Percentiles rank a stretch among this genome's conserved stretches.
Conservation (phyloP, 2,329 filamentous ascomycete species). For the Ophiocordyceps unilateralis region DNA sequence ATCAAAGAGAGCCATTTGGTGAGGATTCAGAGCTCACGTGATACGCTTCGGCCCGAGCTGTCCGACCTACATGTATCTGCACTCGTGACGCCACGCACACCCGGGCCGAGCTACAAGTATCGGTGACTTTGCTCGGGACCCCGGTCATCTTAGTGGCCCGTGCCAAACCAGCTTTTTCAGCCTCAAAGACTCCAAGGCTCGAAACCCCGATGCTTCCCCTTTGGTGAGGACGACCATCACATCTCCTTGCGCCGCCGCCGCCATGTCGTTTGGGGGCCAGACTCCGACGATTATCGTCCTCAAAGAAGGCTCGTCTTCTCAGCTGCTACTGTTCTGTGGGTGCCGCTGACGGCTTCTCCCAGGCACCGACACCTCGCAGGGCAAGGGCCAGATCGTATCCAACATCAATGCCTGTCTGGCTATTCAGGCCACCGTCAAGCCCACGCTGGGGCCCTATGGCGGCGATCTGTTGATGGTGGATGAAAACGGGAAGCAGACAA, state of each 20-base stretch:
- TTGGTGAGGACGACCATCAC: background rate
- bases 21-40: too few relatives aligned
- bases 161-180: too few relatives aligned
- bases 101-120: too few relatives aligned
- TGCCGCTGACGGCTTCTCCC: conserved; percentile 1
- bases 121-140: too few relatives aligned
- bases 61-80: too few relatives aligned
- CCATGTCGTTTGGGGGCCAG: conserved; percentile 93
- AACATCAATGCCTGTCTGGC: conserved; percentile 98
- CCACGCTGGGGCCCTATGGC: conserved; percentile 88
- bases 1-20: too few relatives aligned
- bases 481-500: conserved; percentile 87
- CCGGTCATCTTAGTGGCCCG: too few relatives aligned
- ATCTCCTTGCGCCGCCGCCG: conserved; percentile 8
- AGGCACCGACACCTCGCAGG: conserved; percentile 97
- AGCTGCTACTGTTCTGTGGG: background rate
- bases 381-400: conserved; percentile 87
- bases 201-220: too few relatives aligned
- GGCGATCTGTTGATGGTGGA: conserved; percentile 93
- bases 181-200: too few relatives aligned
- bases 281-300: conserved; percentile 96
- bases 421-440: conserved; percentile 89
- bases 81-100: too few relatives aligned
- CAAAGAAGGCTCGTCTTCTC: conserved; percentile 51
- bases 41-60: too few relatives aligned